Conservation (phyloP, 2,329 filamentous ascomycete genomes). For the Aspergillus puulaauensis region DNA sequence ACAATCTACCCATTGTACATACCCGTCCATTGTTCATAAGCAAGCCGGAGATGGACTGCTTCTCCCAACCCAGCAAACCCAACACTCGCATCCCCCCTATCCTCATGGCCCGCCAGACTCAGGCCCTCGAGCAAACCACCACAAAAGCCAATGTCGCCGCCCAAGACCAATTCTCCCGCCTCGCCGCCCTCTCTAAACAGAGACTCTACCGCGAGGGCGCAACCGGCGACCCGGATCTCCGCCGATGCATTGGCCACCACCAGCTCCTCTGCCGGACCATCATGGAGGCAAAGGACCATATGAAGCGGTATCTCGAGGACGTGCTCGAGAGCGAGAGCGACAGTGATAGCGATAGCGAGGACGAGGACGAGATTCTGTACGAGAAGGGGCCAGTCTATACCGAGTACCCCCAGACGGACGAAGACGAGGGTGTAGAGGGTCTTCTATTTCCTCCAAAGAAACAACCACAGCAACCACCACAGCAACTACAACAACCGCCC, state of each 20-base stretch:
- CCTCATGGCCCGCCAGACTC: slow-evolving; percentile 7
- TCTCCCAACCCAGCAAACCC: slow-evolving; percentile 10
- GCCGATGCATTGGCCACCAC: slow-evolving; percentile 25
- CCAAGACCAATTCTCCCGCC: slow-evolving; percentile 5
- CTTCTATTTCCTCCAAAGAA: not conserved
- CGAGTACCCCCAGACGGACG: too few relatives aligned
- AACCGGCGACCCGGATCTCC: slow-evolving; percentile 21
- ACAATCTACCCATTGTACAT: not conserved
- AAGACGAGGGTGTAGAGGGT: too few relatives aligned
- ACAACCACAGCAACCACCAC: not conserved
- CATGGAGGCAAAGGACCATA: slow-evolving; percentile 15
- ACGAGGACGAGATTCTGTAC: not conserved
- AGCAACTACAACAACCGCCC: not conserved
- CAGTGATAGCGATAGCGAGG: not conserved
- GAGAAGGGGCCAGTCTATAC: too few relatives aligned
- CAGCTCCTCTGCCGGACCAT: slow-evolving; percentile 18
- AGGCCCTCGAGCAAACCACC: slow-evolving; percentile 7
- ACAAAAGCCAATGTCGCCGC: not conserved
- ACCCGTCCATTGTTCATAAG: not conserved
- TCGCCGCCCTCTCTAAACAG: slow-evolving; percentile 18
- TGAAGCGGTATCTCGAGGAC: slow-evolving; percentile 12
- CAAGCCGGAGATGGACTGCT: not conserved
- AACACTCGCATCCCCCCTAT: slow-evolving; percentile 20
- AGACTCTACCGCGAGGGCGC: slow-evolving; percentile 17
- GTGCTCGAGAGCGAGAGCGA: slow-evolving; percentile 11